Evolutionary conservation across 306 rosid genomes (phyloP).

Genomic region (Crotalaria pallida): DNA sequence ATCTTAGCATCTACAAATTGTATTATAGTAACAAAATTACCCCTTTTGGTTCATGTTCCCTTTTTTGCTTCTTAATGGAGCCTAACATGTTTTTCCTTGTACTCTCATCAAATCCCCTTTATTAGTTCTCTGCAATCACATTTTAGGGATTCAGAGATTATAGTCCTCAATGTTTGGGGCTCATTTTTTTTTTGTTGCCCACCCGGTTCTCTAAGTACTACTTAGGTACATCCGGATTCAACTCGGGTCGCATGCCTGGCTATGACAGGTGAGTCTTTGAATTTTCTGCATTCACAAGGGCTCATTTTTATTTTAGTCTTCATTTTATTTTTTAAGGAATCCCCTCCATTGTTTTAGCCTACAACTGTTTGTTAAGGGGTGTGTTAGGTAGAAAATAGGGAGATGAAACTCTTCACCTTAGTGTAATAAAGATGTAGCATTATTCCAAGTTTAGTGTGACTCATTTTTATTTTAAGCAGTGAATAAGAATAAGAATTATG

Average conservation of each 20-base stretch:
- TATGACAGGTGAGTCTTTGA: too few species aligned
- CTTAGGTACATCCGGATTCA: too few species aligned
- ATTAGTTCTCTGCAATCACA: conserved; percentile 61
- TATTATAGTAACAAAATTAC: conserved; percentile 33
- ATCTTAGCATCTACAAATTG: conserved; percentile 42
- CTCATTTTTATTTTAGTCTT: conserved; percentile 18
- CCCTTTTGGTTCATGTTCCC: too few species aligned
- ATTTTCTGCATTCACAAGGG: too few species aligned
- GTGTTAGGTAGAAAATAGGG: conserved; percentile 24
- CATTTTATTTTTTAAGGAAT: not conserved
- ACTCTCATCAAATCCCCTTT: conserved; percentile 21
- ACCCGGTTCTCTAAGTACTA: too few species aligned
- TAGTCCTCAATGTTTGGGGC: conserved; percentile 28
- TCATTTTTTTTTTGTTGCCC: conserved; percentile 20
- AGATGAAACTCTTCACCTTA: conserved; percentile 14
- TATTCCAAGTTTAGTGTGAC: not conserved
- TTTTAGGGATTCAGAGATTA: conserved; percentile 78
- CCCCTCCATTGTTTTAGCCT: conserved; percentile 19
- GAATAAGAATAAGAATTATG: conserved; percentile 5
- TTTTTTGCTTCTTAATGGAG: conserved; percentile 4
- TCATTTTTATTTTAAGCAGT: conserved; percentile 14
- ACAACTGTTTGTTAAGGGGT: conserved; percentile 8
- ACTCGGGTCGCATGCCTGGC: too few species aligned
- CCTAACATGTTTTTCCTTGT: conserved; percentile 13
- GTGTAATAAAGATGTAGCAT: conserved; percentile 23